A percentile compares a stretch with the other conserved stretches of the same genome.
These are phyloP conservation scores for Alliaria petiolata DNA, from an alignment of 345 rosid species.

Conservation along the genomic window DNA sequence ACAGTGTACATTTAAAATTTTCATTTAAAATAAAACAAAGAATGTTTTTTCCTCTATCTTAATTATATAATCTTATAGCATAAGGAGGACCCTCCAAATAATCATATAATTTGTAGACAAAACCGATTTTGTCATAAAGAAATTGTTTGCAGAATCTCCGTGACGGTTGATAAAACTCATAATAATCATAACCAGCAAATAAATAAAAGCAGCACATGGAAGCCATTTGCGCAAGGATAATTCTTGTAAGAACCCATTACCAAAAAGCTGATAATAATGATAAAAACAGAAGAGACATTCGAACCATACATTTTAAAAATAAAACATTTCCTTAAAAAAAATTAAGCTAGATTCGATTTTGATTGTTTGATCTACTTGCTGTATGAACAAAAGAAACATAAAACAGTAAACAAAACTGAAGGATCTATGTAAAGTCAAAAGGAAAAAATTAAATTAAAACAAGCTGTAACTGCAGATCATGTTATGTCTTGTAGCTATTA, in stretches of 20 bases:
- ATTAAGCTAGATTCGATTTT: conserved; percentile 27
- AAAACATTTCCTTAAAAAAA: neutral
- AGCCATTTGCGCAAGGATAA: conserved; percentile 27
- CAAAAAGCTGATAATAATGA: conserved; percentile 29
- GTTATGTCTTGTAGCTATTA: conserved; percentile 29
- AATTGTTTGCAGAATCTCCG: conserved; percentile 17
- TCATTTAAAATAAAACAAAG: no score
- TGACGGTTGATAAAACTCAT: conserved; percentile 16
- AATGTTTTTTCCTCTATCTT: no score
- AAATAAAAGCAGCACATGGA: conserved; percentile 30
- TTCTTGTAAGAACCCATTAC: conserved; percentile 16
- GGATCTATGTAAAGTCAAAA: conserved; percentile 30
- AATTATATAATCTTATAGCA: no score
- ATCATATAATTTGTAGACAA: conserved; percentile 2
- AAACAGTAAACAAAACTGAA: conserved; percentile 10
- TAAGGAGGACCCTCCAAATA: neutral
- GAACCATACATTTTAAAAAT: conserved; percentile 1
- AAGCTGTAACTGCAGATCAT: conserved; percentile 30
- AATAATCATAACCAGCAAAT: conserved; percentile 17
- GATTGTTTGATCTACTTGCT: conserved; percentile 22
- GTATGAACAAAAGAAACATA: conserved; percentile 25
- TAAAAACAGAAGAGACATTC: conserved; percentile 28
- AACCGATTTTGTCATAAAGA: conserved; percentile 16
- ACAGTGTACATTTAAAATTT: no score
- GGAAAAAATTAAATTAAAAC: conserved; percentile 1